Evolutionary conservation across 805 yeast species (phyloP), one percentile per base, ranked within the genome.

Genomic region (Wickerhamiella allomyrinae): DNA sequence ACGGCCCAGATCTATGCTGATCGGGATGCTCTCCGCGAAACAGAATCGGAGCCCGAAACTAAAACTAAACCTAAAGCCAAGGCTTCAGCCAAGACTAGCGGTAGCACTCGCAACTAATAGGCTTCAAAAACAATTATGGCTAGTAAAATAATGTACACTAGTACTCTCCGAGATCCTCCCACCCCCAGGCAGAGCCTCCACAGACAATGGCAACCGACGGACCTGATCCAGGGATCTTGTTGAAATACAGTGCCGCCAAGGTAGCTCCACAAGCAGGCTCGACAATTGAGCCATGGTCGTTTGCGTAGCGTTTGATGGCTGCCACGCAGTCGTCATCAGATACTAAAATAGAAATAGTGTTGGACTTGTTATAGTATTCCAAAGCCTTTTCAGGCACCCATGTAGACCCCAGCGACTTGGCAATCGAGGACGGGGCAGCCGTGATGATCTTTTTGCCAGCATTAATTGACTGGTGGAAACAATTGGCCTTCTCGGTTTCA

Each of bases 1-100:
- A 91, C 98, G 19, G 94, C 82, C 20, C 73, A 70, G 58, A 91
- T 91, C 47, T 91, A 91, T 56, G 81, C 89, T n/a, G 69, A 72
- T 52, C 71, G 84, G 50, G 79, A 74, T 46, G 60, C 63, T 27
- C 31, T 27, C 17, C 31, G 31, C 14, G 31, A n/a, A n/a, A n/a
- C n/a, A n/a, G n/a, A n/a, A n/a, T n/a, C n/a, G n/a, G n/a, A n/a
- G n/a, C n/a, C n/a, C n/a, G n/a, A n/a, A n/a, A n/a, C n/a, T n/a
- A n/a, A n/a, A n/a, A n/a, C n/a, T n/a, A n/a, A n/a, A n/a, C n/a
- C n/a, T n/a, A n/a, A 36, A 63, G 14, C 20, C 34, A 14, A 22
- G 31, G 31, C 31, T 5, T n/a, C 31, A 4, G 31, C 31, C 31
- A 27, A 7, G 13, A 27, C 31, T 17, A 27, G 17, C n/a, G n/a